Evolutionary conservation across 805 yeast genomes (phyloP), one percentile per base, ranked within the genome.

Genomic region (Hanseniaspora mollemarum): DNA sequence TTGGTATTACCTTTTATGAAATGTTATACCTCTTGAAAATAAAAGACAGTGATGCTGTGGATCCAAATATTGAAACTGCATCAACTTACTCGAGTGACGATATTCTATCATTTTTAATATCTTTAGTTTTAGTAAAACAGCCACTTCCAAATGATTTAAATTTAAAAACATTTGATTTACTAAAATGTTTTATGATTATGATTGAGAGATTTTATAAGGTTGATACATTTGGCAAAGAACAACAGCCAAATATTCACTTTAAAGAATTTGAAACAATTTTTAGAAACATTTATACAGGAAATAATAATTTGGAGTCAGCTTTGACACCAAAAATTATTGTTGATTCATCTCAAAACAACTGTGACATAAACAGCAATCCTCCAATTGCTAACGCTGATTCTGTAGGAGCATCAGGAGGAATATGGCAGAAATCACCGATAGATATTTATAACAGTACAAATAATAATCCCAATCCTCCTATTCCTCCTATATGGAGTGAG

Each of bases 241-340:
- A 33, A 33, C 51, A 48, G 18, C 51, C 51, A n/a, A 43, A 48
- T 13, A 48, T 48, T 10, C 51, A 48, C 21, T 40, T 48, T 24
- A 39, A 43, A 32, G 51, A 48, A 12, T 48, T 48, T 48, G 51
- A 48, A 26, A 40, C 51, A 1, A 48, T 48, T 16, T 32, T 48
- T 13, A 48, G 51, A 40, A 40, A 48, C 28, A 48, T 48, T 15
- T 48, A 48, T 15, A 32, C 40, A 3, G 36, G 45, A 15, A 40
- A 31, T 22, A 31, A 31, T n/a, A 48, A 32, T 19, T 41, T 48
- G 15, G 51, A 48, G 13, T 32, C 51, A 10, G 45, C 29, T 3
- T 18, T 35, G 5, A 48, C 51, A 2, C 51, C 51, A 16, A 48
- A 24, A n/a, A 21, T 38, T 16, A 12, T 13, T 2, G 25, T 24